Evolutionary conservation across 1,139 yeast species (phyloP).

Genomic region (Nadsonia starkeyi-henricii): DNA sequence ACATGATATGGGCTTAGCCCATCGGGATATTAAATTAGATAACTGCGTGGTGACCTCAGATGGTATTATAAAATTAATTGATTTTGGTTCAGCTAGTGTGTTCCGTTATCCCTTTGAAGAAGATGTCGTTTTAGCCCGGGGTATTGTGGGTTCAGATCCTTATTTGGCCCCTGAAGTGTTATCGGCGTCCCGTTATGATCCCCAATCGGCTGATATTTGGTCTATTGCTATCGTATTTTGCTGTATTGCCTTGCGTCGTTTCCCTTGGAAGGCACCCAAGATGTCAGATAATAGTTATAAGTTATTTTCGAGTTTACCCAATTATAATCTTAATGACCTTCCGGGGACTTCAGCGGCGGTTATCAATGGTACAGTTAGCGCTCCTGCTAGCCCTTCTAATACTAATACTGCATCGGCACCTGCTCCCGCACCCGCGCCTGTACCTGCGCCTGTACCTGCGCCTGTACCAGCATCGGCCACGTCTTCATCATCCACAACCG

Average conservation of each 20-base stretch:
- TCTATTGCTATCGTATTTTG: constrained; percentile 89
- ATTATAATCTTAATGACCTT: constrained; percentile 15
- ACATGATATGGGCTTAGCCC: constrained; percentile 83
- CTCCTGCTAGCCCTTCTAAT: background rate
- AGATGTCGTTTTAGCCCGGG: constrained; percentile 67
- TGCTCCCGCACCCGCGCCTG: no score
- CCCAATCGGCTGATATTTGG: constrained; percentile 92
- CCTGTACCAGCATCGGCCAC: background rate
- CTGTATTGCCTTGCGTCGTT: constrained; percentile 86
- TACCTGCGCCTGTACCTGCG: background rate
- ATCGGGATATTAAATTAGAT: constrained; percentile 87
- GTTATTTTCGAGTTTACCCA: constrained; percentile 37
- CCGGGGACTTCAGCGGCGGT: constrained; percentile 1
- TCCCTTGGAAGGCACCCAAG: constrained; percentile 95
- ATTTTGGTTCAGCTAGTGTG: constrained; percentile 92
- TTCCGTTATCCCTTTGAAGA: constrained; percentile 85
- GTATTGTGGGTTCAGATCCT: constrained; percentile 96
- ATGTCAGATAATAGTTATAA: constrained; percentile 76
- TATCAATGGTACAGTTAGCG: background rate
- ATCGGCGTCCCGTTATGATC: constrained; percentile 59
- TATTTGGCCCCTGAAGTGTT: constrained; percentile 95
- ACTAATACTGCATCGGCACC: background rate
- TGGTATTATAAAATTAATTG: constrained; percentile 84
- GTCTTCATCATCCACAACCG: constrained; percentile 1
- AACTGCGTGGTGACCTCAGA: constrained; percentile 80